Base-by-base conservation (phyloP, 1,284 basidiomycete species). In the Rhodotorula sp. region DNA sequence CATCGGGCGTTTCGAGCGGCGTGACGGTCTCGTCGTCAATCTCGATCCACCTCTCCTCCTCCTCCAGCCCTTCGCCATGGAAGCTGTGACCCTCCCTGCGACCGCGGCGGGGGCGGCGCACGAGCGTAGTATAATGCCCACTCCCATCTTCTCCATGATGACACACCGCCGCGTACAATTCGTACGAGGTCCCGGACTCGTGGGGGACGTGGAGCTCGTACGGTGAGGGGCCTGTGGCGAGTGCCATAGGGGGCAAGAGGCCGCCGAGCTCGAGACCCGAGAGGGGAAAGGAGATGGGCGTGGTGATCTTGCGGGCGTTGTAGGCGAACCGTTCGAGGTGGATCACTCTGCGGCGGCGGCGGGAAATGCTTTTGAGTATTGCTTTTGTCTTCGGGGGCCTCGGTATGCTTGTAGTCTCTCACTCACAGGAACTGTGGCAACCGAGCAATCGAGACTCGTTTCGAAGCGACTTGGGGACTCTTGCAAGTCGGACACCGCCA, bases 401-500 rank as follows among this genome's bases (percentile, higher is more conserved):
- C 20, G 8, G 26, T 51, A 8, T 3, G 26, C 6, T 3, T 43
- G 62, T n/a, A 23, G 46, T 23, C 21, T 52, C 51, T 14, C 3
- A 31, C 58, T 7, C 6, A 68, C 67, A 68, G 58, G 49, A 66
- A 64, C 31, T 69, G 67, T 0, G 96, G 96, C 15, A 98, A 85
- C 14, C 96, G 90, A 3, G 95, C 87, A 29, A 92, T 84, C 4
- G 90, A 91, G 26, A 99, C 86, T 39, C 86, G 87, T 81, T 96
- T 96, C n/a, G 89, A 87, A 5, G 94, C 91, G 68, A 87, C 87
- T 62, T 92, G 87, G 61, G 91, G 88, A 31, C 85, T 84, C 82
- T 92, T 95, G 85, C 96, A 99, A 71, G 88, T 86, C 0, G 96
- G 93, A 80, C 94, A 97, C 81, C 81, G 95, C 96, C 96, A 98